Conservation (phyloP, 352 stramenopile genomes). For the Globisporangium abappressorium region DNA sequence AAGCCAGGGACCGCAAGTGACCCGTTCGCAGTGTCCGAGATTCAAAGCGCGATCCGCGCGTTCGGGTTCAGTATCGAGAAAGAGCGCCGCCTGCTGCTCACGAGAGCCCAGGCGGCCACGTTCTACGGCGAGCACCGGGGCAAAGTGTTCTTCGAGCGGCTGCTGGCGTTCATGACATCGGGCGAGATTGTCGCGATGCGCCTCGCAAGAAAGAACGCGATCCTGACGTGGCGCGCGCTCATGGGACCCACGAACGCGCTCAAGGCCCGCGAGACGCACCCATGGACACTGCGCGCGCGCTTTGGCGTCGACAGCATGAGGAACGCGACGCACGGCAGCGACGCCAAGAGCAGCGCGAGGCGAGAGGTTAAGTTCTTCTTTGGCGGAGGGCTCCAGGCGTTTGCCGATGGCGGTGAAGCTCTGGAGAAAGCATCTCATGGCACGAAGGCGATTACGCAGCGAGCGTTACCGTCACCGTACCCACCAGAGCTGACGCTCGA, state of each 20-base stretch:
- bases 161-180: slow-evolving; percentile 72
- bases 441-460: slow-evolving; percentile 10
- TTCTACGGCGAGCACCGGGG: slow-evolving; percentile 68
- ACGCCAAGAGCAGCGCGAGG: slow-evolving; percentile 46
- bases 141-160: slow-evolving; percentile 56
- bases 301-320: slow-evolving; percentile 75
- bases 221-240: slow-evolving; percentile 63
- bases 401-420: background rate
- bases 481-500: slow-evolving; percentile 19
- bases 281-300: slow-evolving; percentile 61
- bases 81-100: slow-evolving; percentile 35
- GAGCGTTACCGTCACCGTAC: slow-evolving; percentile 14
- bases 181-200: slow-evolving; percentile 55
- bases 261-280: slow-evolving; percentile 38
- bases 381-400: slow-evolving; percentile 16
- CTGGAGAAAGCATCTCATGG: too few species aligned
- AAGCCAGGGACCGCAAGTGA: slow-evolving; percentile 54
- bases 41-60: slow-evolving; percentile 32
- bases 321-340: slow-evolving; percentile 84
- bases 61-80: slow-evolving; percentile 54
- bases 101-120: slow-evolving; percentile 37
- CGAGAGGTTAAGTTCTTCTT: slow-evolving; percentile 85
- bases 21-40: slow-evolving; percentile 23
- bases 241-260: slow-evolving; percentile 79
- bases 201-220: slow-evolving; percentile 40